Percentiles rank a stretch among this genome's conserved stretches.
These are phyloP conservation scores for Aschersonia sp. DNA, from an alignment of 2,329 filamentous ascomycete species.

Conservation along the genomic window DNA sequence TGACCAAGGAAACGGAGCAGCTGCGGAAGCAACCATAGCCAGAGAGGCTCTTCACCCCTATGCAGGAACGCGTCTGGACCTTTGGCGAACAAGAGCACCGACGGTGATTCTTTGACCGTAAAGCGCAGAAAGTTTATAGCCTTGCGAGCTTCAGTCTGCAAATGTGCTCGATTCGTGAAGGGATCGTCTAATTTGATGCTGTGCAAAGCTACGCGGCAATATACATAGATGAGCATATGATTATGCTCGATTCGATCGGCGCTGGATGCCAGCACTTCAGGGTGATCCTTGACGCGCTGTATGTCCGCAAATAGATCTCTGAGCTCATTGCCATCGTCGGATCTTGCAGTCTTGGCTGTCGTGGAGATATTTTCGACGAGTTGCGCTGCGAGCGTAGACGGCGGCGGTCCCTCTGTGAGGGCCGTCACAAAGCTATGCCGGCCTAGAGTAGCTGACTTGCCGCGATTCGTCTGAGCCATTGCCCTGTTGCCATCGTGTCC, in stretches of 20 bases:
- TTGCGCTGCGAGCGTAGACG: conserved; percentile 78
- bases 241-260: conserved; percentile 63
- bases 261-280: conserved; percentile 38
- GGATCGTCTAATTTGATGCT: conserved; percentile 53
- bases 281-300: conserved; percentile 37
- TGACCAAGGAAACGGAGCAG: conserved; percentile 43
- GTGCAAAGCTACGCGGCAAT: conserved; percentile 66
- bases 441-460: conserved; percentile 8
- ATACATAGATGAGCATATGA: conserved; percentile 73
- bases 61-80: conserved; percentile 28
- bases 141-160: conserved; percentile 48
- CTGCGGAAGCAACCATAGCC: conserved; percentile 49
- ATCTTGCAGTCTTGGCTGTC: conserved; percentile 43
- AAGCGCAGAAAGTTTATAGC: conserved; percentile 66
- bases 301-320: conserved; percentile 51
- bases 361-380: conserved; percentile 70
- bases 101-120: conserved; percentile 61
- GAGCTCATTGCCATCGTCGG: conserved; percentile 59
- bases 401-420: conserved; percentile 28
- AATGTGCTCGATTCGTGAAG: conserved; percentile 42
- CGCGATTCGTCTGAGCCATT: conserved; percentile 14
- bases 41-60: conserved; percentile 46
- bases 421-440: conserved; percentile 5
- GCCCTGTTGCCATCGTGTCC: conserved; percentile 11
- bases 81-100: conserved; percentile 40